phyloP scores from a whole-genome alignment of 495 filamentous ascomycete species.

The Trichoderma asperelloides region DNA sequence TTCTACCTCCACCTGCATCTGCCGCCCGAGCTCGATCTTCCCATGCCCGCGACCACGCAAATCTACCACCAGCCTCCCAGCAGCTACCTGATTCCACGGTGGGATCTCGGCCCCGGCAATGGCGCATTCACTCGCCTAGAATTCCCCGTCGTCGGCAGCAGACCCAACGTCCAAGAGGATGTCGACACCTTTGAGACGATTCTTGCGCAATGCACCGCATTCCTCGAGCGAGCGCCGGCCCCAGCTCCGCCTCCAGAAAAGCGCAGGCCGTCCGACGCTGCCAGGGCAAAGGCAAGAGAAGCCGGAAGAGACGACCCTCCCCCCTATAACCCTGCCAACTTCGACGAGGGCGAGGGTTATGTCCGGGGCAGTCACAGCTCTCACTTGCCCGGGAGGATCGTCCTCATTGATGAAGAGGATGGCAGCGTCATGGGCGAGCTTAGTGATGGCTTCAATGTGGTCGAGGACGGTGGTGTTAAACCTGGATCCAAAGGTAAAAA shows the following conservation, averaged over 20 bases:
- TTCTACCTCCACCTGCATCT: constrained; percentile 92
- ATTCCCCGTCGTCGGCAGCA: constrained; percentile 64
- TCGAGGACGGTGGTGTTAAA: constrained; percentile 63
- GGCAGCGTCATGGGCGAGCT: constrained; percentile 91
- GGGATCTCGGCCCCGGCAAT: constrained; percentile 79
- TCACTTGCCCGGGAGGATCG: constrained; percentile 60
- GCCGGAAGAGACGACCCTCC: constrained; percentile 35
- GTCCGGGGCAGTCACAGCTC: constrained; percentile 43
- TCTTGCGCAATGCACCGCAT: constrained; percentile 88
- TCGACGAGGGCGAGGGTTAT: constrained; percentile 71
- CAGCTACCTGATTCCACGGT: constrained; percentile 86
- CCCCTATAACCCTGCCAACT: constrained; percentile 74
- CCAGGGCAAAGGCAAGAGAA: constrained; percentile 6
- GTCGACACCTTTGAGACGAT: constrained; percentile 96
- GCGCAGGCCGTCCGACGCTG: constrained; percentile 18
- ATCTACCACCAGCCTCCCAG: constrained; percentile 87
- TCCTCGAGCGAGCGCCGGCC: constrained; percentile 59
- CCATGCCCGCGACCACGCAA: constrained; percentile 84
- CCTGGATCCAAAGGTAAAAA: constrained; percentile 78
- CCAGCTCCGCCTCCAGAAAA: constrained; percentile 38
- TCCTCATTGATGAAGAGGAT: constrained; percentile 92
- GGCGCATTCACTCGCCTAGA: constrained; percentile 87
- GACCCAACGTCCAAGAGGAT: constrained; percentile 74
- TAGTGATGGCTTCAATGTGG: constrained; percentile 67
- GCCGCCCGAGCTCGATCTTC: constrained; percentile 86